Percentiles rank a stretch among this genome's conserved stretches.
Conservation (phyloP, 179 eudicot species). For the Gypsophila paniculata region DNA sequence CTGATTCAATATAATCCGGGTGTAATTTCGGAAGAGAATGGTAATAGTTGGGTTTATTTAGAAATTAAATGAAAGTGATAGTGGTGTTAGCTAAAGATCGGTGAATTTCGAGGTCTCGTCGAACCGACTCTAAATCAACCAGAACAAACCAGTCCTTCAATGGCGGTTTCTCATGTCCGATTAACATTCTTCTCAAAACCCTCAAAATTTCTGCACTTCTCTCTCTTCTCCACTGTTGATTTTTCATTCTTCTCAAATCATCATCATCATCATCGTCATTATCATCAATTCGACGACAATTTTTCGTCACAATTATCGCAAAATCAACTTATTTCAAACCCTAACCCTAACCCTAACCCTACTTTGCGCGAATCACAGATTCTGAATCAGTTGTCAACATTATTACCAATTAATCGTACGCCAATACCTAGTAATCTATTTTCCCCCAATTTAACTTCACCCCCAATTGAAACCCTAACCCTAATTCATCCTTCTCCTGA, state of each 20-base stretch:
- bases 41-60: too few species aligned
- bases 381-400: conserved; percentile 46
- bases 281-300: conserved; percentile 2
- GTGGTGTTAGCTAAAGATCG: too few species aligned
- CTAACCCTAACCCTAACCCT: neutral
- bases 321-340: neutral
- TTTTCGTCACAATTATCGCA: neutral
- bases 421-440: conserved; percentile 13
- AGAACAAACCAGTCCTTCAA: neutral
- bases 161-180: conserved; percentile 22
- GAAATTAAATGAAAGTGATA: too few species aligned
- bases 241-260: conserved; percentile 6
- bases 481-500: conserved; percentile 36
- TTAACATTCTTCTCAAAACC: conserved; percentile 1
- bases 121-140: too few species aligned
- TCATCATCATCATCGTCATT: neutral
- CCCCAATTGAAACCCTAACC: conserved; percentile 17
- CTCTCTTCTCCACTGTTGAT: conserved; percentile 21
- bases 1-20: too few species aligned
- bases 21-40: too few species aligned
- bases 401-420: conserved; percentile 40
- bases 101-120: too few species aligned
- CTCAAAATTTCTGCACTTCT: conserved; percentile 13
- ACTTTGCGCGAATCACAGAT: conserved; percentile 37
- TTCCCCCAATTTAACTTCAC: conserved; percentile 17